Evolutionary conservation across 495 filamentous ascomycete species (phyloP).

Genomic region (Hypoxylon lienhwacheense): DNA sequence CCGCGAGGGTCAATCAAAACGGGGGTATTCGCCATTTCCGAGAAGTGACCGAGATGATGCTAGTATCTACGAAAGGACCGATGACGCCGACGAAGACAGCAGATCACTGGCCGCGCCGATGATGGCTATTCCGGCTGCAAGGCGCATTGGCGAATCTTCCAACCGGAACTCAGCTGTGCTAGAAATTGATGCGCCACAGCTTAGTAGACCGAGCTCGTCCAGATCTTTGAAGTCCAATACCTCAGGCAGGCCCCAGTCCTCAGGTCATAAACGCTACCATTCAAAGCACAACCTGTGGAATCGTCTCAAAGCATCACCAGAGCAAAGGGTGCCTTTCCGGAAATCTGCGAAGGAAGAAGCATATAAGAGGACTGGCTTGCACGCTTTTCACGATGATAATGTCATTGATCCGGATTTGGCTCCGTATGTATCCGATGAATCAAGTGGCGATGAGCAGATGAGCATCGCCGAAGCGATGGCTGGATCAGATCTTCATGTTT

Average conservation of each 20-base stretch:
- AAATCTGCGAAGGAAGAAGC: conserved; percentile 68
- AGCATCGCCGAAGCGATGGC: conserved; percentile 78
- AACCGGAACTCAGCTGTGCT: conserved; percentile 86
- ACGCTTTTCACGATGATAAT: conserved; percentile 94
- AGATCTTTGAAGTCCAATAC: conserved; percentile 84
- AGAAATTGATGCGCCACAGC: conserved; percentile 76
- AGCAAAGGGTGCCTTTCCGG: conserved; percentile 88
- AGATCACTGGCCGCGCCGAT: conserved; percentile 58
- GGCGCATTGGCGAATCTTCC: conserved; percentile 76
- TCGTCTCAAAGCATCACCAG: conserved; percentile 54
- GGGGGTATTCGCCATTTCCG: conserved; percentile 29
- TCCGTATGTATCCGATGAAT: conserved; percentile 92
- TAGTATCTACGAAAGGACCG: conserved; percentile 46
- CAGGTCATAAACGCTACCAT: conserved; percentile 79
- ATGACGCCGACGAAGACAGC: conserved; percentile 43
- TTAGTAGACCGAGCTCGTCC: conserved; percentile 82
- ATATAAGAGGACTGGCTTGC: conserved; percentile 63
- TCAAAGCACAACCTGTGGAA: conserved; percentile 80
- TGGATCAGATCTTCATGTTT: conserved; percentile 43
- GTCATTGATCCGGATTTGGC: conserved; percentile 97
- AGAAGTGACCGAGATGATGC: conserved; percentile 41
- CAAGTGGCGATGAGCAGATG: conserved; percentile 88
- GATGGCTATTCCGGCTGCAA: conserved; percentile 88
- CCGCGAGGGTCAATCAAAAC: conserved; percentile 53
- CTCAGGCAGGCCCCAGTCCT: conserved; percentile 66